Evolutionary conservation across 2,329 filamentous ascomycete species (phyloP).

Genomic region (Pyricularia sp.): DNA sequence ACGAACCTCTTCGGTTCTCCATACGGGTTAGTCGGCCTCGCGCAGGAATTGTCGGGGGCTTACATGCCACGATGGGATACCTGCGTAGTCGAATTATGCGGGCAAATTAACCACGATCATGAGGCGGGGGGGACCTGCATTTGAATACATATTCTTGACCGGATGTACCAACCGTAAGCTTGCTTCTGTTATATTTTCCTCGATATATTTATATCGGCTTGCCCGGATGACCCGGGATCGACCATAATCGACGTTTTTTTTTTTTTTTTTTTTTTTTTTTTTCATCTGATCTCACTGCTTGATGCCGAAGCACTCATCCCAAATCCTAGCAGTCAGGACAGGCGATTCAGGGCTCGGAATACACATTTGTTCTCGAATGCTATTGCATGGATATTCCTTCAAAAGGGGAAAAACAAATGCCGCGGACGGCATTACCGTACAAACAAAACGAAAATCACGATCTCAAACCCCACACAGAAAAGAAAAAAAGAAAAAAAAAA

Average conservation of each 20-base stretch:
- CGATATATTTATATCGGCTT: background rate
- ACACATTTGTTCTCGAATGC: background rate
- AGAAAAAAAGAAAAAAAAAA: too few relatives aligned
- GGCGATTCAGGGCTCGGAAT: background rate
- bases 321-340: background rate
- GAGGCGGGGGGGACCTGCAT: background rate
- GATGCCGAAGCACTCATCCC: background rate
- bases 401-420: background rate
- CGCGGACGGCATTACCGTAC: background rate
- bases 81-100: background rate
- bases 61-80: background rate
- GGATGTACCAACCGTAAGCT: background rate
- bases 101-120: background rate
- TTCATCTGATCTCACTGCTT: background rate
- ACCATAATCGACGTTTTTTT: background rate
- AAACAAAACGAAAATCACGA: background rate
- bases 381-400: background rate
- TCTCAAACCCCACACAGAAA: too few relatives aligned
- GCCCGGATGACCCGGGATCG: background rate
- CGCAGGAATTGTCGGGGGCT: background rate
- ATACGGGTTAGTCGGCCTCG: background rate
- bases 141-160: background rate
- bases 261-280: background rate
- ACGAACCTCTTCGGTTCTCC: background rate
- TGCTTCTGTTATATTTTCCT: background rate